Conservation (phyloP, 2,329 filamentous ascomycete genomes). For the Thielaviopsis musarum region DNA sequence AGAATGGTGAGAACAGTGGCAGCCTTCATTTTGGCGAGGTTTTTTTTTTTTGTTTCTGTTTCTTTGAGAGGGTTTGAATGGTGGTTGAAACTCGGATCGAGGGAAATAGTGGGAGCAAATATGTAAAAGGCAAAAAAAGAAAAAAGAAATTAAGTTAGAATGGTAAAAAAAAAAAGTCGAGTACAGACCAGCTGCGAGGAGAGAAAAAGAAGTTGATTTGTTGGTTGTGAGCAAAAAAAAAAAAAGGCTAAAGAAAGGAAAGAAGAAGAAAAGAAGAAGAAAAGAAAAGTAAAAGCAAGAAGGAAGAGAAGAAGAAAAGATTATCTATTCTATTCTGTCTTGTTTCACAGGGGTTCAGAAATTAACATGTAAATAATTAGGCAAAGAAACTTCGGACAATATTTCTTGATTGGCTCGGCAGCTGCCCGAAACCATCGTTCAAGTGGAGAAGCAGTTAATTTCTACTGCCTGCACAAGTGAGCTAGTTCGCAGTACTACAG, state of each 20-base stretch:
- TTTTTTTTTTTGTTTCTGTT: too few species aligned
- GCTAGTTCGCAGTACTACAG: too few species aligned
- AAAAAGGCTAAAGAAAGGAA: background rate
- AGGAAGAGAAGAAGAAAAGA: background rate
- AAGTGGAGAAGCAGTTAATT: background rate
- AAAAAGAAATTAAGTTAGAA: constrained; percentile 5
- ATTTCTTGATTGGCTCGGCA: too few species aligned
- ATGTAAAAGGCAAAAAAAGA: background rate
- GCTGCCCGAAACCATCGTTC: too few species aligned
- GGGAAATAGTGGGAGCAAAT: background rate
- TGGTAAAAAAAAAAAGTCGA: background rate
- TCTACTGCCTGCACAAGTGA: too few species aligned
- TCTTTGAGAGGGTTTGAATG: background rate
- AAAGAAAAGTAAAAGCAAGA: constrained; percentile 6
- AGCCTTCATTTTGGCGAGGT: constrained; percentile 24
- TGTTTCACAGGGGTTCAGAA: too few species aligned
- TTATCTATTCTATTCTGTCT: background rate
- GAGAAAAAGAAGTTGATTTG: background rate
- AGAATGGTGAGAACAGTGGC: constrained; percentile 21
- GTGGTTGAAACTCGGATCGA: background rate
- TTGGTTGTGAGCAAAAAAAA: background rate
- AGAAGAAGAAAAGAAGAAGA: background rate
- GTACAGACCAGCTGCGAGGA: constrained; percentile 4
- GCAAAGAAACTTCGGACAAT: too few species aligned
- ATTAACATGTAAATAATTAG: too few species aligned